Percentiles rank a stretch among this genome's conserved stretches.
Conservation (phyloP, 164 flowering plant species). For the Kalanchoe fedtschenkoi region DNA sequence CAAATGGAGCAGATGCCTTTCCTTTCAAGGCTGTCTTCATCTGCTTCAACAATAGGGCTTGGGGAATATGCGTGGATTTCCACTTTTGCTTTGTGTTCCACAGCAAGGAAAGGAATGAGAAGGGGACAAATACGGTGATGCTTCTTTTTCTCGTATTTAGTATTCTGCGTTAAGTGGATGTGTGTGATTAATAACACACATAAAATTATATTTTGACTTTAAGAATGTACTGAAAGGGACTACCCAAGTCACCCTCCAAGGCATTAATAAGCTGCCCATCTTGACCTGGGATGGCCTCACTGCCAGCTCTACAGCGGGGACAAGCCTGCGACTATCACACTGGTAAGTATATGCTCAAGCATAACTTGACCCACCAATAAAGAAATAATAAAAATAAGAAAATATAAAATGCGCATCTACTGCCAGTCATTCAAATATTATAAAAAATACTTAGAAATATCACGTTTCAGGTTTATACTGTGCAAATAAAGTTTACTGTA, state of each 20-base stretch:
- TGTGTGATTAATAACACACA: background rate
- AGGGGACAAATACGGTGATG: background rate
- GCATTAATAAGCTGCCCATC: background rate
- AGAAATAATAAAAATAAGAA: background rate
- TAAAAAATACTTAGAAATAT: no score
- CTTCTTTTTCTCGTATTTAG: conserved; percentile 2
- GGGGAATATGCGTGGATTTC: conserved; percentile 14
- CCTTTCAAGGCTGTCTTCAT: conserved; percentile 11
- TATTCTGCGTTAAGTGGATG: background rate
- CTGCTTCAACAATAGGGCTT: conserved; percentile 11
- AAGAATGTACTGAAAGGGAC: conserved; percentile 11
- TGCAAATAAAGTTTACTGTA: no score
- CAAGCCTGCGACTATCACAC: background rate
- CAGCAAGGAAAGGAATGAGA: conserved; percentile 10
- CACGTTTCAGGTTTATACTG: no score
- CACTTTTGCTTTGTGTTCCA: conserved; percentile 16
- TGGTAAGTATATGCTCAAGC: background rate
- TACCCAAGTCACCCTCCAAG: conserved; percentile 3
- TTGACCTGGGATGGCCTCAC: conserved; percentile 5
- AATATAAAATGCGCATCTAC: no score
- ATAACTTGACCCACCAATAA: background rate
- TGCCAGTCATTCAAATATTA: no score
- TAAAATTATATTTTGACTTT: conserved; percentile 10
- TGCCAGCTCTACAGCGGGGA: background rate
- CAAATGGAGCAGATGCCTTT: conserved; percentile 9